Percentiles rank a stretch among this genome's conserved stretches.
Conservation (phyloP, 257 asterid genomes). For the Scutellaria galericulata region DNA sequence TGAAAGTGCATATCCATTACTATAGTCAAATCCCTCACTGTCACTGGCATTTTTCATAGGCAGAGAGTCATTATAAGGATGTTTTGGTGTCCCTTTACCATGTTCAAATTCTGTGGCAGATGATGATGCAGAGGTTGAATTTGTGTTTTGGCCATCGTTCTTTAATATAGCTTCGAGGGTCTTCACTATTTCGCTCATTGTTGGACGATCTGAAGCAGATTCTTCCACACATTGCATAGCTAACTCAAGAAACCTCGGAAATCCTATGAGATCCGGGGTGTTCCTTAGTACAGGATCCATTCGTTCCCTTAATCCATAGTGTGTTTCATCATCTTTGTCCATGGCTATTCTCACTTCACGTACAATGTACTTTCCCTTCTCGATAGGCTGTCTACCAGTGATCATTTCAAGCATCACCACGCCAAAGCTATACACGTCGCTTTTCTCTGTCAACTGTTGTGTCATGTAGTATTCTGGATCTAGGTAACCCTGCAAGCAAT, state of each 20-base stretch:
- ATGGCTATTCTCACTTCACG: conserved; percentile 64
- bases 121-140: conserved; percentile 74
- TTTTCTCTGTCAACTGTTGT: conserved; percentile 84
- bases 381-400: conserved; percentile 80
- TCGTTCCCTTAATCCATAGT: conserved; percentile 54
- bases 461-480: conserved; percentile 98
- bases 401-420: conserved; percentile 94
- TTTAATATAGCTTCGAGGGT: conserved; percentile 65
- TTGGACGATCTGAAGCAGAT: conserved; percentile 84
- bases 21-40: conserved; percentile 55
- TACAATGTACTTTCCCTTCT: conserved; percentile 86
- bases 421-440: conserved; percentile 95
- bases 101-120: conserved; percentile 71
- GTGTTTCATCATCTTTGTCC: conserved; percentile 59
- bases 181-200: conserved; percentile 84
- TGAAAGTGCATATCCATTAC: conserved; percentile 57
- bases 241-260: conserved; percentile 65
- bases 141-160: conserved; percentile 66
- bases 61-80: conserved; percentile 53
- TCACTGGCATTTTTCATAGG: conserved; percentile 44
- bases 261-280: conserved; percentile 57
- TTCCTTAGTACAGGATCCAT: conserved; percentile 70
- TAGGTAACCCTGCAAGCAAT: conserved; percentile 69
- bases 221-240: conserved; percentile 96
- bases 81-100: conserved; percentile 45